Evolutionary conservation across 2,329 filamentous ascomycete genomes (phyloP), one percentile per base, ranked within the genome.

Genomic region (Knufia fluminis): DNA sequence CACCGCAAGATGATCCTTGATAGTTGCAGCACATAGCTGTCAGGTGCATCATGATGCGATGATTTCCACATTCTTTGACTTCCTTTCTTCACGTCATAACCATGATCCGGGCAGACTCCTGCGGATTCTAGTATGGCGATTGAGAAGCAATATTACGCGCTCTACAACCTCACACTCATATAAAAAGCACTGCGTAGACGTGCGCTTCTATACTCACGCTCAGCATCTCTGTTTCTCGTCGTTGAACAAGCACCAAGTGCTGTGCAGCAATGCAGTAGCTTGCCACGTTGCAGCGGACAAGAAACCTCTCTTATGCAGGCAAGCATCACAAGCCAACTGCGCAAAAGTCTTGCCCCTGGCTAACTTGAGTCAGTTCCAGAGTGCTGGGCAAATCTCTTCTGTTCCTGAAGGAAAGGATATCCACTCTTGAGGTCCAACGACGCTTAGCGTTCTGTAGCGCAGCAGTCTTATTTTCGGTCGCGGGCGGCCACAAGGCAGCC

Each of bases 211-310:
- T 31, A 31, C 28, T 31, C 14, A 14, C 14, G 7, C 14, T 31
- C 14, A 31, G 28, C 28, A 31, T 31, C 14, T 14, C 14, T 31
- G 7, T 7, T 7, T 31, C 28, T 14, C 7, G 14, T 31, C 7
- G 28, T 14, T 31, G 28, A 31, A 14, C 28, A 7, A 31, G 28
- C 28, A 31, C 14, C 28, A 31, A 31, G 35, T 8, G 16, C 17
- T 38, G 35, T 38, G 35, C 35, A 38, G 35, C 35, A 19, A 38
- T 38, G 35, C 35, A 38, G 35, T 38, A 38, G 35, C 35, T n/a
- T 8, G 35, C 35, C 35, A 38, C 35, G 35, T 38, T 38, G 35
- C 35, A 38, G 35, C 35, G 35, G 35, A 19, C 35, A 19, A 38
- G 7, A 38, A n/a, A n/a, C n/a, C n/a, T n/a, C n/a, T n/a, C n/a